A percentile compares a stretch with the other conserved stretches of the same genome.
These are phyloP conservation scores for Clarireedia monteithiana DNA, from an alignment of 2,329 filamentous ascomycete species.

Conservation along the genomic window DNA sequence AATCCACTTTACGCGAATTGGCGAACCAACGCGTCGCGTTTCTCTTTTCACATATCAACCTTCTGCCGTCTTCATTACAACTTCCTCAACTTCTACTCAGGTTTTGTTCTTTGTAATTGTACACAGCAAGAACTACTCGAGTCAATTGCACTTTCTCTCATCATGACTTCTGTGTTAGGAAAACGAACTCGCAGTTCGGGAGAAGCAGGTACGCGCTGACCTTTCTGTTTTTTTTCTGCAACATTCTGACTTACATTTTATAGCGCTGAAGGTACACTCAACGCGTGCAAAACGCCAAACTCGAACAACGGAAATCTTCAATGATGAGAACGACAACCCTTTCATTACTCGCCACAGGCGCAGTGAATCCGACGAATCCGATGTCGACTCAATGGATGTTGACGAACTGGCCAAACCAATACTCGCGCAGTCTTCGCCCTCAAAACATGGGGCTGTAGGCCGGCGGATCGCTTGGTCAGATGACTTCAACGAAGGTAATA, in stretches of 20 bases:
- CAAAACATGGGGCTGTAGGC: constrained; percentile 39
- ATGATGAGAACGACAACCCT: constrained; percentile 63
- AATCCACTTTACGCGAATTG: neutral
- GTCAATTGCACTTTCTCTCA: constrained; percentile 11
- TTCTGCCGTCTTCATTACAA: neutral
- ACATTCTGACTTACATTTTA: constrained; percentile 10
- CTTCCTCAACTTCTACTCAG: neutral
- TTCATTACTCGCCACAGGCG: constrained; percentile 33
- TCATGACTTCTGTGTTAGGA: constrained; percentile 35
- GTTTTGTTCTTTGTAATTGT: neutral
- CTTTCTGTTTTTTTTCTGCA: constrained; percentile 5
- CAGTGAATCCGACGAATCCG: constrained; percentile 23
- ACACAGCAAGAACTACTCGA: constrained; percentile 12
- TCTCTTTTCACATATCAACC: neutral
- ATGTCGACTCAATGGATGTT: constrained; percentile 37
- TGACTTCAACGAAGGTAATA: constrained; percentile 17
- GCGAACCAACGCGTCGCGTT: neutral
- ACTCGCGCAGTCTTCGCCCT: constrained; percentile 30
- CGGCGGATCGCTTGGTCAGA: constrained; percentile 36
- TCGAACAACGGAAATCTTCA: constrained; percentile 34
- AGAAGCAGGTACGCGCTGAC: constrained; percentile 30
- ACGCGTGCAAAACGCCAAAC: constrained; percentile 38
- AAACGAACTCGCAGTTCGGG: constrained; percentile 37
- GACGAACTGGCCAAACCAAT: constrained; percentile 29
- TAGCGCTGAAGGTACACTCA: constrained; percentile 20